Evolutionary conservation across 768 basidiomycete genomes (phyloP).

Genomic region (Suillus subalutaceus): DNA sequence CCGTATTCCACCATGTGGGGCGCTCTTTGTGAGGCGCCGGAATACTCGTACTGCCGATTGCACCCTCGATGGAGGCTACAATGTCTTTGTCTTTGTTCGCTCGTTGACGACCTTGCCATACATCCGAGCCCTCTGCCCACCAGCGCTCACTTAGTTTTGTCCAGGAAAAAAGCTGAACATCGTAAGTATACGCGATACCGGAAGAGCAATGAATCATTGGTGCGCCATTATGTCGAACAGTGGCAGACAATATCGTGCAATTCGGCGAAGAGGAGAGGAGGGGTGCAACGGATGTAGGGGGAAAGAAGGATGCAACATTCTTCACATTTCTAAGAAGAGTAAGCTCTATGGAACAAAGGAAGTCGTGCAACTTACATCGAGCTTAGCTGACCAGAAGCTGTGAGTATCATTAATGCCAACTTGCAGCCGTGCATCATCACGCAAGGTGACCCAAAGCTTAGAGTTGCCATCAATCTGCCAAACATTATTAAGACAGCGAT

Average conservation of each 20-base stretch:
- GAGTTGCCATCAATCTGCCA: constrained; percentile 71
- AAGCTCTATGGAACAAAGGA: constrained; percentile 6
- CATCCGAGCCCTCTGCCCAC: constrained; percentile 84
- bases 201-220: constrained; percentile 78
- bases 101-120: constrained; percentile 77
- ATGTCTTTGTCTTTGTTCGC: constrained; percentile 54
- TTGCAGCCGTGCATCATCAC: constrained; percentile 70
- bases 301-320: constrained; percentile 62
- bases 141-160: constrained; percentile 77
- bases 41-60: constrained; percentile 40
- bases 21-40: constrained; percentile 46
- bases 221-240: constrained; percentile 76
- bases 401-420: constrained; percentile 70
- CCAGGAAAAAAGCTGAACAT: constrained; percentile 67
- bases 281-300: constrained; percentile 63
- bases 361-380: constrained; percentile 59
- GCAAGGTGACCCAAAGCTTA: constrained; percentile 73
- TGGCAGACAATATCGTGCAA: constrained; percentile 60
- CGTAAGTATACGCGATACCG: constrained; percentile 82
- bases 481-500: neutral
- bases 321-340: constrained; percentile 71
- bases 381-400: constrained; percentile 68
- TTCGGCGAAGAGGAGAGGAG: constrained; percentile 62
- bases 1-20: constrained; percentile 81
- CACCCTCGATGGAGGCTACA: constrained; percentile 54